Evolutionary conservation across 768 basidiomycete genomes (phyloP), one percentile per base, ranked within the genome.

Genomic region (Tylopilus rubrobrunneus): DNA sequence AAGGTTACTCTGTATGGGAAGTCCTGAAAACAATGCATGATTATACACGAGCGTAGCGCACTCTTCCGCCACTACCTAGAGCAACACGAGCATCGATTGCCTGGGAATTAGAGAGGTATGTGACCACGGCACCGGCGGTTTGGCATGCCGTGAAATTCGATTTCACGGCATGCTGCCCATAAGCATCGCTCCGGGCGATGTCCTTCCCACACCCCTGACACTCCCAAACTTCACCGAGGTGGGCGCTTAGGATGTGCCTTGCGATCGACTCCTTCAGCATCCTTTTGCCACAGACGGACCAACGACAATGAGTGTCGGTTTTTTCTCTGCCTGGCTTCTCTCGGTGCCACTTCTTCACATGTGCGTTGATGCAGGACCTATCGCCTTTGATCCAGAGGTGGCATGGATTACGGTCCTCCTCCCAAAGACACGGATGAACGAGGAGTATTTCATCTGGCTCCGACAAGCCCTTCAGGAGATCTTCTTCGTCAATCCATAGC

Each of bases 181-280:
- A 55, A 0, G 37, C 45, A 11, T 65, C 64, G 6, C 40, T 45
- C 41, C 61, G 57, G 6, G 36, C 28, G 19, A 55, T 37, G 29
- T 45, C 47, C 27, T 63, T 56, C 21, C 52, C 36, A 1, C 64
- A 68, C 0, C 33, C 33, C 10, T 34, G 33, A 12, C 33, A 34
- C 10, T 34, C 33, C 33, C 33, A 34, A 34, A 34, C 33, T 34
- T 63, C 52, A 10, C 36, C 52, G 1, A 66, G 51, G 21, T 68
- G 67, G 11, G 53, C 17, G 8, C 44, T 40, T 0, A 59, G 41
- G 0, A 67, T 23, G 6, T 67, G 64, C 2, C 66, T 47, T 2
- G 44, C 25, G 4, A 66, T 45, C 25, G 61, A 67, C 29, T 66
- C 67, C 43, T 66, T 68, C 8, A 52, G 19, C 61, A 68, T 68